These are phyloP conservation scores for Quercus gilva DNA, from an alignment of 306 rosid species.

Conservation along the genomic window DNA sequence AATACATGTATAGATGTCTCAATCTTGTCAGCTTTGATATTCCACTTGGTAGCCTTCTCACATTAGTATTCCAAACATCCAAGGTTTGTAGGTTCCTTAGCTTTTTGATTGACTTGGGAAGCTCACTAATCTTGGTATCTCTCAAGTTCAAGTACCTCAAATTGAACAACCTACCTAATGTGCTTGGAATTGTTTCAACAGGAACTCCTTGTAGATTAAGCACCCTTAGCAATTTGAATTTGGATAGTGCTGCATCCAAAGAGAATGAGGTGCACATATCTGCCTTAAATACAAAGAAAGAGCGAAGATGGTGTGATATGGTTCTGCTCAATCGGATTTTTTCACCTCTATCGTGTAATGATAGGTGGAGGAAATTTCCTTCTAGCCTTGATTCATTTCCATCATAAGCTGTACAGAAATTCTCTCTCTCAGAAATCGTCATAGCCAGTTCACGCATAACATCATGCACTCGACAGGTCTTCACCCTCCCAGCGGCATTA, in stretches of 20 bases:
- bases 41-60: conserved; percentile 2
- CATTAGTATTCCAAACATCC: not conserved
- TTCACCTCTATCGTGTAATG: not conserved
- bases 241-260: not conserved
- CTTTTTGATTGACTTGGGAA: not conserved
- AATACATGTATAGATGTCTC: not conserved
- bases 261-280: conserved; percentile 2
- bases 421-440: not conserved
- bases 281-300: conserved; percentile 1
- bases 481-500: not conserved
- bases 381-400: not conserved
- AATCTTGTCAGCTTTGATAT: not conserved
- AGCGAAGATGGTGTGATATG: not conserved
- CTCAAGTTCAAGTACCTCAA: not conserved
- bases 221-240: conserved; percentile 2
- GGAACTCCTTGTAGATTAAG: not conserved
- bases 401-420: not conserved
- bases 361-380: not conserved
- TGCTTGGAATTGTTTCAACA: not conserved
- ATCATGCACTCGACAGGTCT: not conserved
- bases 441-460: not conserved
- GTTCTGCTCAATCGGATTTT: not conserved
- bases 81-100: not conserved
- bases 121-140: not conserved
- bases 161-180: not conserved